Base-by-base conservation (phyloP, 345 rosid genomes). In the Arabidopsis suecica region DNA sequence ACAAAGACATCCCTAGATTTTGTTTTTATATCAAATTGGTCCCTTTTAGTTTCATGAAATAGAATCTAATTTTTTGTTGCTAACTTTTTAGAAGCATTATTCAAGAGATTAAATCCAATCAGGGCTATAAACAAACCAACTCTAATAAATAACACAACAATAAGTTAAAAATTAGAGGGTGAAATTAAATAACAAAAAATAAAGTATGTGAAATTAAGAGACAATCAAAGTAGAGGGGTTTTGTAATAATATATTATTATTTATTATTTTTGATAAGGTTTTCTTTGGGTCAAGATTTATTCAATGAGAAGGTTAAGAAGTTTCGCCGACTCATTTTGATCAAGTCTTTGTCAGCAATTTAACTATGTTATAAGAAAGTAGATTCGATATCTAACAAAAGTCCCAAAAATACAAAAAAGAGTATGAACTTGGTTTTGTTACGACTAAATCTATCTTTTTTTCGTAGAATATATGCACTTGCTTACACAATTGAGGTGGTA, bases 1-100 rank as follows among this genome's bases (percentile, higher is more conserved):
- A 77, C 25, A 28, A 71, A 48, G 62, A 77, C 72, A 40, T 41
- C 41, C 72, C 23, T 71, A 57, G 11, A 20, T 22, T 71, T 63
- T 71, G 22, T 56, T 49, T 64, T 4, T 5, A 36, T 2, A 61
- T 42, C 51, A 44, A 34, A n/a, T 69, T 61, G 2, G 32, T 28
- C 42, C 79, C 54, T 14, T 3, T 5, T 13, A 5, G 2, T 5
- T 44, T 44, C 16, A 1, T 5, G 8, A 14, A 44, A 14, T 13
- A 13, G 37, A 34, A 34, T 13, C 7, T 5, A 5, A 34, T 44
- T 44, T 14, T 13, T 14, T 13, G 14, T 44, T 2, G 18, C 7
- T 14, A 1, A 42, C 13, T 13, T 12, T 41, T 13, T 11, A 41
- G n/a, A 11, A 1, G n/a, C 5, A 40, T 10, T 37, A 37, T 2